Evolutionary conservation across 2,329 filamentous ascomycete species (phyloP).

Genomic region (Pestalotiopsis sp.): DNA sequence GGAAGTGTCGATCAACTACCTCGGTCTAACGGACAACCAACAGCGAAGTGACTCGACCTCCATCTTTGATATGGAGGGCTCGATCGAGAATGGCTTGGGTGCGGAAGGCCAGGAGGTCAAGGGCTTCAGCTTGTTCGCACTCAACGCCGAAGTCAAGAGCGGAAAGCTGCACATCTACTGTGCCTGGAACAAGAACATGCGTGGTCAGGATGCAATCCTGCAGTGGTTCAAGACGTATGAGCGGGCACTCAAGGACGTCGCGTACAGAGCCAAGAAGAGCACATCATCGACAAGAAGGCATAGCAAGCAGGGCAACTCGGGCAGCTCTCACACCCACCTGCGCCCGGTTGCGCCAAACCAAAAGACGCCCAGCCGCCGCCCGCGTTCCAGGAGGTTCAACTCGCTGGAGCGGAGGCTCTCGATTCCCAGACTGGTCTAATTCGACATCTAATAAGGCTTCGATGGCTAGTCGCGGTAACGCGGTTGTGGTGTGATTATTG

Average conservation of each 20-base stretch:
- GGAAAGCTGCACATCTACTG: constrained; percentile 6
- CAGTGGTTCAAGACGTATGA: constrained; percentile 10
- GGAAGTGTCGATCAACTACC: constrained; percentile 12
- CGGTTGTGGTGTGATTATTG: background rate
- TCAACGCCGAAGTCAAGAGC: constrained; percentile 10
- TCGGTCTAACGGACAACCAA: constrained; percentile 7
- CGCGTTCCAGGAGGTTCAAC: background rate
- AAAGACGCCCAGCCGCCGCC: background rate
- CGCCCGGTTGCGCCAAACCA: background rate
- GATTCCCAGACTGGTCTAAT: background rate
- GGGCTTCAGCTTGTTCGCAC: constrained; percentile 7
- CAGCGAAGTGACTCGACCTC: constrained; percentile 3
- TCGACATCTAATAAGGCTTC: background rate
- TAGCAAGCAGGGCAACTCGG: background rate
- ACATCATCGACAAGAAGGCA: background rate
- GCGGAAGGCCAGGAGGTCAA: constrained; percentile 10
- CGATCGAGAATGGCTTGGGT: constrained; percentile 10
- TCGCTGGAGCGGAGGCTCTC: background rate
- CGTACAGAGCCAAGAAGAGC: constrained; percentile 9
- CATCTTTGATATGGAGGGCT: constrained; percentile 12
- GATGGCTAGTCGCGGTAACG: background rate
- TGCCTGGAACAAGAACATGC: constrained; percentile 12
- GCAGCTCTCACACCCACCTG: background rate
- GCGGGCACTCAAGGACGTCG: constrained; percentile 11
- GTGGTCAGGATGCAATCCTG: background rate